These are phyloP conservation scores for Protomyces pachydermus DNA, from an alignment of 1,139 yeast species.

Conservation along the genomic window DNA sequence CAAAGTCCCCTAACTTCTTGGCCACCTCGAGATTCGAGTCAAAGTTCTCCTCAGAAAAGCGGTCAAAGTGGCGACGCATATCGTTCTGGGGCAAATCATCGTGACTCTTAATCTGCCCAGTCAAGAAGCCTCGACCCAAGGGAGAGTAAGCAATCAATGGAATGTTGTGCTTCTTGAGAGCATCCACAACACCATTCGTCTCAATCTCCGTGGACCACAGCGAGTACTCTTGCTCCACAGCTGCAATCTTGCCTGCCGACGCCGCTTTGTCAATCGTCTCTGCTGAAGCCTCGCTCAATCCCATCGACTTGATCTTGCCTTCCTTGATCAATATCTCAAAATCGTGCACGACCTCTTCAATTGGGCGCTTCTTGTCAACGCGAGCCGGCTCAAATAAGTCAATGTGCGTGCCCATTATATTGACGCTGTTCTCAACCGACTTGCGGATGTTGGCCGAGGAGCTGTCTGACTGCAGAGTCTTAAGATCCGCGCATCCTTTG, in stretches of 20 bases:
- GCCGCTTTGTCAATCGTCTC: slow-evolving; percentile 56
- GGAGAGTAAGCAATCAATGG: slow-evolving; percentile 79
- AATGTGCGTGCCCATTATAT: slow-evolving; percentile 47
- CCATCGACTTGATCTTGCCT: slow-evolving; percentile 55
- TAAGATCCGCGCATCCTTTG: slow-evolving; percentile 55
- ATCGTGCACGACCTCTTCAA: slow-evolving; percentile 39
- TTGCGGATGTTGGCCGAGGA: slow-evolving; percentile 46
- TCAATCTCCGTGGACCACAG: slow-evolving; percentile 57
- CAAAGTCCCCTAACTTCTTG: slow-evolving; percentile 47
- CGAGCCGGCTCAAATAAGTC: slow-evolving; percentile 69
- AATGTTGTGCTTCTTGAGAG: slow-evolving; percentile 52
- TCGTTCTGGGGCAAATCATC: slow-evolving; percentile 39
- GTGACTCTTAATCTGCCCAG: slow-evolving; percentile 52
- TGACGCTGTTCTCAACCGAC: slow-evolving; percentile 51
- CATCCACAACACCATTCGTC: slow-evolving; percentile 56
- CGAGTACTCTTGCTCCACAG: slow-evolving; percentile 73
- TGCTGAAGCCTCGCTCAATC: slow-evolving; percentile 63
- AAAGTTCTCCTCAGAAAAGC: slow-evolving; percentile 56
- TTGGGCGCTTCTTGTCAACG: slow-evolving; percentile 48
- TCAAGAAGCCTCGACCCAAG: slow-evolving; percentile 68
- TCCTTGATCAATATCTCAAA: slow-evolving; percentile 36
- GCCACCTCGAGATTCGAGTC: slow-evolving; percentile 50
- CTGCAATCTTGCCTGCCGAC: slow-evolving; percentile 51
- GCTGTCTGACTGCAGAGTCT: slow-evolving; percentile 48
- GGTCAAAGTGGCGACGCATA: slow-evolving; percentile 50